phyloP scores from a whole-genome alignment of 495 filamentous ascomycete genomes.

The Diplogelasinospora grovesii region DNA sequence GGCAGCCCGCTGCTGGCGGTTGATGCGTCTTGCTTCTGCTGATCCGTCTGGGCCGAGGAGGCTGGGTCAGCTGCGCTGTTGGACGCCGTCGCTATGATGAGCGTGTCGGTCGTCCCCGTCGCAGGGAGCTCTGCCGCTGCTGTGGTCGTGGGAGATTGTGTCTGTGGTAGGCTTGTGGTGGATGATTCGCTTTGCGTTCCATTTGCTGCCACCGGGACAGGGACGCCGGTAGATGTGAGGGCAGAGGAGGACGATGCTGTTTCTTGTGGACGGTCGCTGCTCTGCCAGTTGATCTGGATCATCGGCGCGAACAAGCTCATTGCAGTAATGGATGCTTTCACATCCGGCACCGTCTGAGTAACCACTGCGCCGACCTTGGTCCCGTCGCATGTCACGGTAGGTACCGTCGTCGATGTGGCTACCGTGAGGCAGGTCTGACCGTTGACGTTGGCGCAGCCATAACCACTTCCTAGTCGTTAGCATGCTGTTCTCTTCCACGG shows the following conservation, averaged over 20 bases:
- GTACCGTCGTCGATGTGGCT: constrained; percentile 20
- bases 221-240: no score
- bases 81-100: neutral
- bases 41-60: no score
- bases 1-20: constrained; percentile 2
- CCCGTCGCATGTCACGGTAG: constrained; percentile 23
- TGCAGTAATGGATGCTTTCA: constrained; percentile 15
- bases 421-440: constrained; percentile 27
- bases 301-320: constrained; percentile 27
- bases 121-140: no score
- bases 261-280: constrained; percentile 18
- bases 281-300: constrained; percentile 33
- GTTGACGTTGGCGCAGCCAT: constrained; percentile 26
- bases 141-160: no score
- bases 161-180: no score
- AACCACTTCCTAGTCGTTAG: constrained; percentile 14
- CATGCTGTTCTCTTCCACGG: neutral
- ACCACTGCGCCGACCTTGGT: constrained; percentile 11
- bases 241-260: no score
- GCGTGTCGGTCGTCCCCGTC: neutral
- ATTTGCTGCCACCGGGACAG: no score
- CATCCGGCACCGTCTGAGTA: constrained; percentile 16
- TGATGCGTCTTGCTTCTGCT: neutral
- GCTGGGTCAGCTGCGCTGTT: neutral
- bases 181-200: no score